Evolutionary conservation across 2,329 filamentous ascomycete species (phyloP), one percentile per base, ranked within the genome.

Genomic region (Fusarium pseudocircinatum): DNA sequence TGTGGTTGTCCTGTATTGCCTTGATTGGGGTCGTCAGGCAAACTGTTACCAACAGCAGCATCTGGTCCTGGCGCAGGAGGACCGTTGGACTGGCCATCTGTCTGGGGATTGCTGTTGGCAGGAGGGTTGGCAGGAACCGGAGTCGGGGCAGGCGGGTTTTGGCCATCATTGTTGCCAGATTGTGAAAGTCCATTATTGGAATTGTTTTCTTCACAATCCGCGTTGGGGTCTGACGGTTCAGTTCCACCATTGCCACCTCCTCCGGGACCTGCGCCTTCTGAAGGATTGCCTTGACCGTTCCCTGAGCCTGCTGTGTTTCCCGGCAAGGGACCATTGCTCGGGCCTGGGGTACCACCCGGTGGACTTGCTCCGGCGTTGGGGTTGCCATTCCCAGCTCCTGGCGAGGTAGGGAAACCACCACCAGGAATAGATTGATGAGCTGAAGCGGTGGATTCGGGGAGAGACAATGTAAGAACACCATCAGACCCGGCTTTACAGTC

Each of bases 401-500:
- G 22, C 16, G 53, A 24, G 22, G 24, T 7, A 42, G 60, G 34
- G 22, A 43, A 44, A 26, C 34, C 60, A 16, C 43, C 46, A 15
- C 28, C 18, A 3, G 36, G 20, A 62, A 30, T 26, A 28, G 66
- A 28, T n/a, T 53, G 61, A 20, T 44, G 36, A 24, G 50, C 72
- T 11, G 76, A 54, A 43, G 75, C 43, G 6, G 60, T 58, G 15
- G 73, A 49, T 16, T 68, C 64, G 13, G 74, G 72, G 10, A 79
- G 43, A 40, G 79, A 79, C 16, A 81, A 50, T 12, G 79, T 82
- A 7, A 83, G 69, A 28, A 81, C 69, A 22, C 80, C 81, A 52
- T 82, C 77, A n/a, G 76, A 60, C 4, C 81, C 81, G 58, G 79
- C 74, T 36, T 76, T 75, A 54, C 79, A 82, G 11, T 77, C 74